Percentiles rank a stretch among this genome's conserved stretches.
Evolutionary conservation across 768 basidiomycete genomes (phyloP).

Genomic region (Gloeopeniophorella convolvens): DNA sequence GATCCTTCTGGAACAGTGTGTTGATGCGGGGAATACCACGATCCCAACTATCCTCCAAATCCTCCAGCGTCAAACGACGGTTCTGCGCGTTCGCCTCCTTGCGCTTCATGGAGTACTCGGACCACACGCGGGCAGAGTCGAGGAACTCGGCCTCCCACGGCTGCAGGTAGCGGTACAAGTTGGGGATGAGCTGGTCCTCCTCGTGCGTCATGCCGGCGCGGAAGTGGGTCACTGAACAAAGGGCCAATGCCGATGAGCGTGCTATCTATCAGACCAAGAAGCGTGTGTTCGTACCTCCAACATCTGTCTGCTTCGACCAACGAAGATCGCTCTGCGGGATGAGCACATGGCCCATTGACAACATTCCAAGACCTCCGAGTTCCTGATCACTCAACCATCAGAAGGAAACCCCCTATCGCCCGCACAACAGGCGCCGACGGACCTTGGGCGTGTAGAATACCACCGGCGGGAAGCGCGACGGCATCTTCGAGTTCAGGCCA

Average conservation of each 20-base stretch:
- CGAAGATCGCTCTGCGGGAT: conserved; percentile 97
- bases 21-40: conserved; percentile 98
- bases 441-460: conserved; percentile 96
- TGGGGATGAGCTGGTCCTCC: conserved; percentile 92
- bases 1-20: conserved; percentile 97
- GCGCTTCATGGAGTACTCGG: conserved; percentile 98
- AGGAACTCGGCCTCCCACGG: conserved; percentile 98
- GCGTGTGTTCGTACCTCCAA: conserved; percentile 50
- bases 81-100: conserved; percentile 99
- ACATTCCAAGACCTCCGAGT: conserved; percentile 95
- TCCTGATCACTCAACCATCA: conserved; percentile 43
- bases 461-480: conserved; percentile 95
- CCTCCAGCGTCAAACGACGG: conserved; percentile 91
- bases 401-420: background rate
- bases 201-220: conserved; percentile 97
- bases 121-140: conserved; percentile 98
- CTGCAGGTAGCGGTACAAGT: conserved; percentile 93
- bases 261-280: background rate
- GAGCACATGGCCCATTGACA: conserved; percentile 98
- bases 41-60: conserved; percentile 98
- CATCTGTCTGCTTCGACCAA: conserved; percentile 98
- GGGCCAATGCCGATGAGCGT: conserved; percentile 4
- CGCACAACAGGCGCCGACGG: conserved; percentile 12
- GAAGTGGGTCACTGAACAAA: conserved; percentile 88
- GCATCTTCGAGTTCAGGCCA: conserved; percentile 99